Percentiles rank a stretch among this genome's conserved stretches.
Conservation (phyloP, 495 filamentous ascomycete genomes). For the Pseudoneurospora amorphoporcata region DNA sequence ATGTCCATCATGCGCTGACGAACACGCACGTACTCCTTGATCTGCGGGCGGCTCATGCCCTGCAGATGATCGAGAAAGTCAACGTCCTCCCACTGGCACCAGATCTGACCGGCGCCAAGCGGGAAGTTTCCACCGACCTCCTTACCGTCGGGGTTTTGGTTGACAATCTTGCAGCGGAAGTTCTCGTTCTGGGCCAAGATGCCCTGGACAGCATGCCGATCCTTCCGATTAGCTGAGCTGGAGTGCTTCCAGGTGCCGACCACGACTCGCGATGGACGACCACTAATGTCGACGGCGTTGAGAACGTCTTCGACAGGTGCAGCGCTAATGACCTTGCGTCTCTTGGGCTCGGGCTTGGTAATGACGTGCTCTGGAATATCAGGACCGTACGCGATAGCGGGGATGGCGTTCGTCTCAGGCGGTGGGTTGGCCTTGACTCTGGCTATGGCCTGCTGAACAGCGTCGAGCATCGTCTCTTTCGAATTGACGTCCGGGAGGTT, state of each 20-base stretch:
- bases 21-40: conserved; percentile 45
- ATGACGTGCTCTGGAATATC: conserved; percentile 30
- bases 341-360: conserved; percentile 25
- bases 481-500: conserved; percentile 21
- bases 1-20: conserved; percentile 38
- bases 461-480: conserved; percentile 8
- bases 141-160: conserved; percentile 39
- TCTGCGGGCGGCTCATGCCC: conserved; percentile 32
- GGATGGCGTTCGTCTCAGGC: conserved; percentile 22
- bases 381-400: conserved; percentile 32
- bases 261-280: conserved; percentile 36
- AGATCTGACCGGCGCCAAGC: conserved; percentile 38
- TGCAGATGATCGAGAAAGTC: conserved; percentile 37
- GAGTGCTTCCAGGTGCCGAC: conserved; percentile 42
- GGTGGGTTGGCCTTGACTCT: conserved; percentile 25
- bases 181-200: conserved; percentile 43
- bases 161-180: conserved; percentile 42
- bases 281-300: conserved; percentile 19
- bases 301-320: neutral
- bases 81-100: conserved; percentile 46
- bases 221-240: conserved; percentile 18
- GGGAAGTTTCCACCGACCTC: conserved; percentile 40
- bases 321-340: conserved; percentile 14
- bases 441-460: conserved; percentile 30
- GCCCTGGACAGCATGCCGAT: conserved; percentile 43